Evolutionary conservation across 148 eudicot species (phyloP), one percentile per base, ranked within the genome.

Genomic region (Camellia sinensis): DNA sequence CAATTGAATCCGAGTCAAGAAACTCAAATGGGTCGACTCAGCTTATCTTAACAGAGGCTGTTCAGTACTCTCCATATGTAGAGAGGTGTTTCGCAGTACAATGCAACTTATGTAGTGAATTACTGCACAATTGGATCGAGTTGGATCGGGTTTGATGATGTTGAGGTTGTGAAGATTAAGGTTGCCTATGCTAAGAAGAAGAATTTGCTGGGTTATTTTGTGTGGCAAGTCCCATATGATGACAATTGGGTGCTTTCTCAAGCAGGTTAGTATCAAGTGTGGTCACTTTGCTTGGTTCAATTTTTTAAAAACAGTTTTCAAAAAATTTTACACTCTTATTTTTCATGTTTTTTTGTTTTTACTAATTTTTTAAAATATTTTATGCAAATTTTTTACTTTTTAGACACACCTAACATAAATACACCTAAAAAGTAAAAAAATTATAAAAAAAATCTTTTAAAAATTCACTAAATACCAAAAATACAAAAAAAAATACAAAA

Each of bases 91-190:
- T 3, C 7, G 37, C 17, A 5, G 82, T 80, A 73, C 22, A 62
- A 80, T 65, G 52, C 78, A 3, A 80, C 50, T 18, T 72, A 44
- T 12, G 68, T 15, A 0, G 52, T 21, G 21, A 80, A 73, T 17
- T 80, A 80, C 21, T 63, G 78, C 15, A 7, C 14, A 1, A 11
- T 3, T 5, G 82, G 71, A 7, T 40, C 68, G 6, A 40, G 22
- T 56, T 80, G 82, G 82, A 80, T 80, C 1, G 56, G 72, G 22
- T 80, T 17, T 29, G 82, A 73, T 22, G 82, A 79, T 14, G 82
- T 72, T 40, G 77, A 79, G 60, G 70, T 54, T 0, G 57, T 79
- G 2, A 56, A 15, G 11, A 75, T 45, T 5, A 80, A 73, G 82
- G 72, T 64, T 66, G 18, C 66, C 0, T 80, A 80, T 4, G 78